phyloP scores from a whole-genome alignment of 441 rosid genomes.

The Lepidium campestre region DNA sequence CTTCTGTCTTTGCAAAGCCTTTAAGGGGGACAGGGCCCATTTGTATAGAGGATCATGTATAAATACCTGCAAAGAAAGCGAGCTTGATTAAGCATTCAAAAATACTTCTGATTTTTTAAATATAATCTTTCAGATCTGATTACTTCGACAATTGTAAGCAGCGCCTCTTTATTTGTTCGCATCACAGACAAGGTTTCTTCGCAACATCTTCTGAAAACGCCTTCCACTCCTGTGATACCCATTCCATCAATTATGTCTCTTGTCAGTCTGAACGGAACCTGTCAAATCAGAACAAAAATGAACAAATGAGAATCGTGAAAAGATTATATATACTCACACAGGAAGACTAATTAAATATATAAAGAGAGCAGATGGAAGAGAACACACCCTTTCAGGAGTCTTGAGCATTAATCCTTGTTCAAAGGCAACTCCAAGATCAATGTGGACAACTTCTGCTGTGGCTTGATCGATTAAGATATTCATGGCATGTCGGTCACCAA shows the following conservation, averaged over 20 bases:
- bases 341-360: slow-evolving; percentile 4
- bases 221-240: slow-evolving; percentile 99
- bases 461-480: slow-evolving; percentile 93
- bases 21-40: slow-evolving; percentile 96
- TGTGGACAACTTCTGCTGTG: slow-evolving; percentile 98
- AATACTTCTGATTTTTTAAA: background rate
- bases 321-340: slow-evolving; percentile 1
- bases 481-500: slow-evolving; percentile 95
- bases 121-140: slow-evolving; percentile 2
- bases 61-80: slow-evolving; percentile 65
- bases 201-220: slow-evolving; percentile 93
- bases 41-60: slow-evolving; percentile 97
- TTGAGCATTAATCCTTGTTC: slow-evolving; percentile 99
- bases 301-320: slow-evolving; percentile 6
- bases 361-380: slow-evolving; percentile 2
- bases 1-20: slow-evolving; percentile 99
- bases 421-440: slow-evolving; percentile 99
- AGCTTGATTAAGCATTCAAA: background rate
- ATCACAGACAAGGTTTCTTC: slow-evolving; percentile 93
- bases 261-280: slow-evolving; percentile 98
- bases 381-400: slow-evolving; percentile 88
- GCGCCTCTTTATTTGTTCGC: slow-evolving; percentile 96
- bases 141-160: slow-evolving; percentile 94
- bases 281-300: slow-evolving; percentile 15
- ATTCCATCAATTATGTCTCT: slow-evolving; percentile 94